These are phyloP conservation scores for Calonectria multiphialidica DNA, from an alignment of 2,329 filamentous ascomycete species.

Conservation along the genomic window DNA sequence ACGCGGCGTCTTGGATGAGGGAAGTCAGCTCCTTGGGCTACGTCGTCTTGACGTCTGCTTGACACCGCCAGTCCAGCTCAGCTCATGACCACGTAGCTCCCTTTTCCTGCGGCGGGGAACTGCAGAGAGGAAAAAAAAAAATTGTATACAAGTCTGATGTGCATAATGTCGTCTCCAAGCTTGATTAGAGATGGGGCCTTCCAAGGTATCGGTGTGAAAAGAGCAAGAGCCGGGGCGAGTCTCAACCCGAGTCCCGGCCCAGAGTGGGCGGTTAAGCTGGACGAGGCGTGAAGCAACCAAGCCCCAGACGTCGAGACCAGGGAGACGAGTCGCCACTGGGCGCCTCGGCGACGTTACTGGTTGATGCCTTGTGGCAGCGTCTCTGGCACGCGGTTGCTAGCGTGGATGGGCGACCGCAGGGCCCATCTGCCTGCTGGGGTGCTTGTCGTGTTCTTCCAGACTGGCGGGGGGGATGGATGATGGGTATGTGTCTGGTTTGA, in stretches of 20 bases:
- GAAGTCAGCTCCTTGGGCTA: not conserved
- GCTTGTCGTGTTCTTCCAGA: not conserved
- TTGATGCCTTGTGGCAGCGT: constrained; percentile 10
- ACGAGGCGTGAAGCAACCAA: constrained; percentile 37
- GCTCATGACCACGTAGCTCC: constrained; percentile 17
- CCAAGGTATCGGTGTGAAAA: not conserved
- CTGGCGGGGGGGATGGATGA: not conserved
- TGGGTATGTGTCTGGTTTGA: not conserved
- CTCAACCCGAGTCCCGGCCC: not conserved
- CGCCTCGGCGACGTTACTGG: constrained; percentile 39
- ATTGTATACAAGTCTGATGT: not conserved
- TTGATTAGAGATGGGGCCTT: not conserved
- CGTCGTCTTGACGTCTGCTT: not conserved
- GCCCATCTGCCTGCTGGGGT: not conserved
- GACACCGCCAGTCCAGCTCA: constrained; percentile 18
- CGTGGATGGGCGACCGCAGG: constrained; percentile 24
- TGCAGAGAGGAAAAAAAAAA: not conserved
- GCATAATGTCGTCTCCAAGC: not conserved
- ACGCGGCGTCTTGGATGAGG: constrained; percentile 18
- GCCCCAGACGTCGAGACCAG: constrained; percentile 31
- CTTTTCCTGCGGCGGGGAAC: not conserved
- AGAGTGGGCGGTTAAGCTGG: constrained; percentile 2
- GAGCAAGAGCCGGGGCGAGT: not conserved
- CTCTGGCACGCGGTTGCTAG: constrained; percentile 38
- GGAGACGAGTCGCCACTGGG: constrained; percentile 27